phyloP scores from a whole-genome alignment of 371 early-diverging fungal species.

The Scutellospora calospora region DNA sequence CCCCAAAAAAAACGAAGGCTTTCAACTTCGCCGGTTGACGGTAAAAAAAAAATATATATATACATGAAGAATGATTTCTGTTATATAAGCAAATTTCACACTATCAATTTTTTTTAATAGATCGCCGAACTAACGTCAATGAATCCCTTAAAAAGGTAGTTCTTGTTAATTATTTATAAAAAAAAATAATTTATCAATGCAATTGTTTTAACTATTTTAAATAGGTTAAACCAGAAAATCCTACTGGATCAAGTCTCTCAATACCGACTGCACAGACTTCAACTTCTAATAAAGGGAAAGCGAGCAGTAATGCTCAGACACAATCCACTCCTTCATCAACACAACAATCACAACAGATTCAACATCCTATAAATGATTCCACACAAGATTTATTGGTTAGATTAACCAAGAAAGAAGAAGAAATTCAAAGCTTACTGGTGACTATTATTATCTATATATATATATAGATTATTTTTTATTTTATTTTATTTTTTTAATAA shows the following conservation, averaged over 20 bases:
- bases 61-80: too few species aligned
- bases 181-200: neutral
- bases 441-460: neutral
- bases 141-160: conserved; percentile 7
- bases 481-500: neutral
- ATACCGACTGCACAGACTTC: neutral
- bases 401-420: conserved; percentile 41
- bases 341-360: neutral
- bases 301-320: neutral
- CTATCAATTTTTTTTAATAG: too few species aligned
- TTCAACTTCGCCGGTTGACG: conserved; percentile 4
- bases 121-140: neutral
- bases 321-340: neutral
- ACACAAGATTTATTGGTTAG: conserved; percentile 31
- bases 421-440: conserved; percentile 41
- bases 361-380: neutral
- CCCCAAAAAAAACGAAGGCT: conserved; percentile 27
- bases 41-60: neutral
- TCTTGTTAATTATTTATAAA: neutral
- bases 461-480: neutral
- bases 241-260: neutral
- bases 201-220: neutral
- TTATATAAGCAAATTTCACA: too few species aligned
- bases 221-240: neutral
- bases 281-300: neutral